These are phyloP conservation scores for Phytophthora cactorum DNA, from an alignment of 352 stramenopile genomes.

Conservation along the genomic window DNA sequence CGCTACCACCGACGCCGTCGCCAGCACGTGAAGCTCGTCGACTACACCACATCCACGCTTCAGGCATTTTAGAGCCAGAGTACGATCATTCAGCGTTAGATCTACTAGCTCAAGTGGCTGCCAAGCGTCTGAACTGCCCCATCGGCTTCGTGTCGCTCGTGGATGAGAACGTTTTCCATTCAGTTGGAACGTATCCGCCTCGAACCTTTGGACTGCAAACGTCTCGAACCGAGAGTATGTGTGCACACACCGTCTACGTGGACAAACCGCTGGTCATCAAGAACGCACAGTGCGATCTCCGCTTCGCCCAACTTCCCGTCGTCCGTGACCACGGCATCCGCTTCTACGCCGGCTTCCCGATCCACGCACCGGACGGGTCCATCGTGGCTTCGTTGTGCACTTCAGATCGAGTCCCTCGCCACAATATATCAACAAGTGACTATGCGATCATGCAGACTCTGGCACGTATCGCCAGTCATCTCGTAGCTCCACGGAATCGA, in stretches of 20 bases:
- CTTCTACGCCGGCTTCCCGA: slow-evolving; percentile 66
- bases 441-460: slow-evolving; percentile 71
- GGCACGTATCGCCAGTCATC: slow-evolving; percentile 39
- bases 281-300: slow-evolving; percentile 58
- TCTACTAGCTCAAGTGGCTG: slow-evolving; percentile 50
- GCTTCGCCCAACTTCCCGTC: slow-evolving; percentile 55
- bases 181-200: slow-evolving; percentile 40
- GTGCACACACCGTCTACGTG: slow-evolving; percentile 56
- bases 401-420: slow-evolving; percentile 42
- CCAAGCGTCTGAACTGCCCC: slow-evolving; percentile 49
- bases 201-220: slow-evolving; percentile 22
- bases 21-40: slow-evolving; percentile 40
- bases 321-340: slow-evolving; percentile 45
- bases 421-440: slow-evolving; percentile 61
- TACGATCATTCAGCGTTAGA: slow-evolving; percentile 56
- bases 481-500: slow-evolving; percentile 29
- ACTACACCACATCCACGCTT: slow-evolving; percentile 43
- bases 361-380: slow-evolving; percentile 45
- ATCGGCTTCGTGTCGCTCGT: slow-evolving; percentile 61
- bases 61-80: slow-evolving; percentile 39
- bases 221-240: slow-evolving; percentile 53
- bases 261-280: slow-evolving; percentile 60
- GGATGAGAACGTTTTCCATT: slow-evolving; percentile 45
- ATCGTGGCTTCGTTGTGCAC: slow-evolving; percentile 62
- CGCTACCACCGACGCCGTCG: slow-evolving; percentile 39